Base-by-base conservation (phyloP, 139 green algal species). In the Chlorella vulgaris region DNA sequence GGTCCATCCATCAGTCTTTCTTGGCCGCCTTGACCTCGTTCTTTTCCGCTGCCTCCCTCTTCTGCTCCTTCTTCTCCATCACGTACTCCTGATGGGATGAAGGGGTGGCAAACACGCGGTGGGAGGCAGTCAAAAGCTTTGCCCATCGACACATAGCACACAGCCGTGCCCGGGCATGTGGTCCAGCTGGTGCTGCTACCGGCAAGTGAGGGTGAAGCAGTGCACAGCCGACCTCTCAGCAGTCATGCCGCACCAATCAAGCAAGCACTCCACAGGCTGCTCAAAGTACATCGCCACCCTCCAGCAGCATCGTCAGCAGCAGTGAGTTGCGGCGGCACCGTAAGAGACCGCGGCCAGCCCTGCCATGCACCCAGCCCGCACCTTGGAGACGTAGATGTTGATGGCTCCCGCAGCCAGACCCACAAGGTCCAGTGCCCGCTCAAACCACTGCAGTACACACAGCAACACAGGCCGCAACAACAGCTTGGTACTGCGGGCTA, bases 11-110 rank as follows among this genome's bases (percentile, higher is more conserved):
- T 69, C 61, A 69, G 15, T 69, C 61, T 19, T 69, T 24, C n/a
- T 69, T 69, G 28, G 28, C 31, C 28, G 60, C 60, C 28, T 13
- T 29, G 24, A 13, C 60, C 60, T 67, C 74, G 24, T 60, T 40
- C 76, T 75, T 74, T 24, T 38, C 33, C 6, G 33, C 76, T 6
- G 40, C 76, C 33, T 73, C 76, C 76, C 28, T 69, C 61, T 65
- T 73, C 60, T 82, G 76, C 21, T 51, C n/a, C 42, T 71, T 70
- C 76, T 82, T 51, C 33, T 82, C 76, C 43, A 82, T 28, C 21
- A 82, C 42, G 31, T 82, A 82, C 43, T 82, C 76, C 60, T 81
- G 47, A 15, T 15, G 15, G 47, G 47, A 58, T n/a, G 47, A 10
- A 58, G 47, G 47, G 15, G 71, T 22, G 58, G 22, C 22, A 24